Evolutionary conservation across 768 basidiomycete species (phyloP), one percentile per base, ranked within the genome.

Genomic region (Xerocomellus chrysenteron): DNA sequence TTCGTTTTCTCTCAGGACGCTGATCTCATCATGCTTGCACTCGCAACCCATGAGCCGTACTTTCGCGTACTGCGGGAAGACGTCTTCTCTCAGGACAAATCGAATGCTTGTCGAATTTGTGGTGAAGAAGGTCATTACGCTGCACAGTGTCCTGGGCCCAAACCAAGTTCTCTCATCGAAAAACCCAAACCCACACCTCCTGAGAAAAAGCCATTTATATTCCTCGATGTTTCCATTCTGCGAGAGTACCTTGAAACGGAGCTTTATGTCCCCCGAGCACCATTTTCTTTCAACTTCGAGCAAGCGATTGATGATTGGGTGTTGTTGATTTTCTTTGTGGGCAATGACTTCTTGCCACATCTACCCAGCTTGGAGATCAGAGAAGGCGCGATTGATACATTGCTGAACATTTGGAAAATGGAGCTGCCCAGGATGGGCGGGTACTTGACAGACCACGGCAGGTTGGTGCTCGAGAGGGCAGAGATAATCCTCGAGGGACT

Each of bases 271-370:
- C 78, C 87, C n/a, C 75, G 82, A 57, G 73, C 82, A 17, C 77
- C 86, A 2, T 94, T 97, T 76, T 85, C 88, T 33, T 98, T 96
- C 82, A 85, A 90, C 66, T 80, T 98, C 73, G 97, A 99, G 75
- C 87, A 89, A 74, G 94, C 97, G 37, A 91, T 99, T 74, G 97
- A 99, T 82, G 97, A 99, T 74, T 99, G 97, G 97, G 93, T 99
- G 65, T 86, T 99, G 68, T 84, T 99, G 68, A 98, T 98, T 65
- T 99, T 99, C 86, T 98, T 99, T 75, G 97, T 99, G 72, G 97
- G 97, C 65, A 99, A 99, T 78, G 98, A 79, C 95, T 99, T 82
- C 51, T 82, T 99, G 65, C 97, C 97, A 21, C 97, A 99, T 77
- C 81, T 99, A 55, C 97, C 97, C 26, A 93, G 90, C 56, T 84